A percentile compares a stretch with the other conserved stretches of the same genome.
These are phyloP conservation scores for Castanopsis chinensis DNA, from an alignment of 306 rosid species.

Conservation along the genomic window DNA sequence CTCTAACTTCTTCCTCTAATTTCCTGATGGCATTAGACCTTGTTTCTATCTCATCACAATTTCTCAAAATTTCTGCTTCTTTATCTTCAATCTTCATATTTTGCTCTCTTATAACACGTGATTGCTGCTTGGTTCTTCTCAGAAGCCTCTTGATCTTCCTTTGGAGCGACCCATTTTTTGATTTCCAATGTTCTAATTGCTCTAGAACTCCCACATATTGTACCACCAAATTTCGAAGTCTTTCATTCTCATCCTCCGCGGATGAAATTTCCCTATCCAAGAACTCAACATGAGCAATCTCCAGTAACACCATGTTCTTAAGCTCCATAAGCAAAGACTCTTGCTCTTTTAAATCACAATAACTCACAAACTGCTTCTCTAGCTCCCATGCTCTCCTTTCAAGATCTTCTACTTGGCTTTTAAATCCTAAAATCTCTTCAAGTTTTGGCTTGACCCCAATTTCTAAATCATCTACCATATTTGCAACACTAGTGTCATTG, in stretches of 20 bases:
- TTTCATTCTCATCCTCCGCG: constrained; percentile 41
- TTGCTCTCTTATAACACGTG: constrained; percentile 36
- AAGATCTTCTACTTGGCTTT: constrained; percentile 44
- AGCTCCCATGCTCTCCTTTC: constrained; percentile 51
- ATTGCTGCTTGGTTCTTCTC: constrained; percentile 45
- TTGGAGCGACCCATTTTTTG: constrained; percentile 44
- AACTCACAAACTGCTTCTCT: constrained; percentile 40
- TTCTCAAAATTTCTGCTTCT: constrained; percentile 46
- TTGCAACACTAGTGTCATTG: neutral
- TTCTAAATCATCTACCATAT: constrained; percentile 10
- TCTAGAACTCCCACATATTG: constrained; percentile 38
- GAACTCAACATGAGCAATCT: constrained; percentile 45
- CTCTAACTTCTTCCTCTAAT: constrained; percentile 48
- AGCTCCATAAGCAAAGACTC: constrained; percentile 47
- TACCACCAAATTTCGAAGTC: constrained; percentile 34
- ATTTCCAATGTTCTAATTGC: constrained; percentile 46
- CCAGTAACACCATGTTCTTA: constrained; percentile 40
- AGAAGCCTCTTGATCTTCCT: constrained; percentile 43
- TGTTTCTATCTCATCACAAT: constrained; percentile 35
- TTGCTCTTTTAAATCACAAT: constrained; percentile 56
- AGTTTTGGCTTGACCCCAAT: constrained; percentile 8
- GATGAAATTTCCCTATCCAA: constrained; percentile 51
- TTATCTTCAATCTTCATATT: constrained; percentile 42
- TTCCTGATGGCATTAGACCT: constrained; percentile 29
- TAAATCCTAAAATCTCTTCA: constrained; percentile 42